Conservation (phyloP, 768 basidiomycete species). For the Russula compacta region DNA sequence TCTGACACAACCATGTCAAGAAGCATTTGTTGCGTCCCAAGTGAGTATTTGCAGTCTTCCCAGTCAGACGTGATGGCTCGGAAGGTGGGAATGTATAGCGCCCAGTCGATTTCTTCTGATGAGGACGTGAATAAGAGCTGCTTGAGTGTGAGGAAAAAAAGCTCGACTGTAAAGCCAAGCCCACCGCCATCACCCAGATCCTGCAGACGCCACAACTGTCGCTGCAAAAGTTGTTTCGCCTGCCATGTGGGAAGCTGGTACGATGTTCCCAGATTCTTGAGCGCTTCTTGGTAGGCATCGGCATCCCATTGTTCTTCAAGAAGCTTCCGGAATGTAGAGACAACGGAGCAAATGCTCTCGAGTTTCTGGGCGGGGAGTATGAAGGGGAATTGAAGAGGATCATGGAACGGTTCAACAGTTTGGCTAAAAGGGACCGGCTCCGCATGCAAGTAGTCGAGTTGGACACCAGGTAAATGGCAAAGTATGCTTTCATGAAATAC, state of each 20-base stretch:
- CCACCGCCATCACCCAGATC: not conserved
- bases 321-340: not conserved
- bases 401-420: not conserved
- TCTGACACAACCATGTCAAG: slow-evolving; percentile 10
- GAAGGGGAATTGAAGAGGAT: not conserved
- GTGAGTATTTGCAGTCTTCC: not conserved
- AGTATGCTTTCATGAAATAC: not conserved
- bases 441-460: not conserved
- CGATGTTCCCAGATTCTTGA: not conserved
- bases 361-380: not conserved
- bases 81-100: slow-evolving; percentile 6
- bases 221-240: not conserved
- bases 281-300: not conserved
- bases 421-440: not conserved
- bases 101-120: not conserved
- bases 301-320: not conserved
- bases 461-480: not conserved
- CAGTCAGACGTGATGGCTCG: slow-evolving; percentile 7
- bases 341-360: not conserved
- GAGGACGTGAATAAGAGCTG: not conserved
- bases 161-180: slow-evolving; percentile 3
- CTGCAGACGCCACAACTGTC: not conserved
- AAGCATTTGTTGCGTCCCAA: slow-evolving; percentile 16
- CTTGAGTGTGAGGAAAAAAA: slow-evolving; percentile 2
- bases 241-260: too few relatives aligned